These are phyloP conservation scores for Candida ficus DNA, from an alignment of 805 yeast species.

Conservation along the genomic window DNA sequence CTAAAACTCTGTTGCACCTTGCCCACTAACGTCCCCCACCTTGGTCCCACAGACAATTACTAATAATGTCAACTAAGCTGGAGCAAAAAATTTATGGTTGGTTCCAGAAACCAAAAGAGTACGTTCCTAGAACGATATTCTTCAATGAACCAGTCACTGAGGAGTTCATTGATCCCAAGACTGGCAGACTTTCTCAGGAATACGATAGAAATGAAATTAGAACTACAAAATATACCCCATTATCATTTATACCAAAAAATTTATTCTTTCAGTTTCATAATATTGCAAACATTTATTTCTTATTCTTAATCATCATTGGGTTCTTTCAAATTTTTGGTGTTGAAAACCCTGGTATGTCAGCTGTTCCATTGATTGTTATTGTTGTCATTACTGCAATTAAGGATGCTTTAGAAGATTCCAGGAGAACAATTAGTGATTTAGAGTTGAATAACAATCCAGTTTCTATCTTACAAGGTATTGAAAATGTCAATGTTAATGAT, in stretches of 20 bases:
- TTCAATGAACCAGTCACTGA: slow-evolving; percentile 5
- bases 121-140: slow-evolving; percentile 7
- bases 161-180: slow-evolving; percentile 7
- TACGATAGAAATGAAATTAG: slow-evolving; percentile 66
- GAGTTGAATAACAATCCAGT: slow-evolving; percentile 72
- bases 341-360: slow-evolving; percentile 66
- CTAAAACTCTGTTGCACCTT: too few species aligned
- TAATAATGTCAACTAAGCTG: slow-evolving; percentile 1
- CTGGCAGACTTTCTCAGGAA: slow-evolving; percentile 2
- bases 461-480: slow-evolving; percentile 50
- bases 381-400: slow-evolving; percentile 69
- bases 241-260: slow-evolving; percentile 84
- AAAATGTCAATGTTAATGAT: slow-evolving; percentile 55
- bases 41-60: not conserved
- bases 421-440: slow-evolving; percentile 64
- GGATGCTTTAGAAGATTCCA: slow-evolving; percentile 77
- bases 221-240: slow-evolving; percentile 92
- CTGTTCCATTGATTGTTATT: slow-evolving; percentile 77
- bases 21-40: too few species aligned
- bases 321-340: slow-evolving; percentile 75
- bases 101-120: slow-evolving; percentile 4
- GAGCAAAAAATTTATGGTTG: slow-evolving; percentile 4
- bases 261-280: slow-evolving; percentile 74
- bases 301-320: slow-evolving; percentile 75
- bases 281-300: slow-evolving; percentile 86